Evolutionary conservation across 371 early-diverging fungal species (phyloP).

Genomic region (Syncephalis plumigaleata): DNA sequence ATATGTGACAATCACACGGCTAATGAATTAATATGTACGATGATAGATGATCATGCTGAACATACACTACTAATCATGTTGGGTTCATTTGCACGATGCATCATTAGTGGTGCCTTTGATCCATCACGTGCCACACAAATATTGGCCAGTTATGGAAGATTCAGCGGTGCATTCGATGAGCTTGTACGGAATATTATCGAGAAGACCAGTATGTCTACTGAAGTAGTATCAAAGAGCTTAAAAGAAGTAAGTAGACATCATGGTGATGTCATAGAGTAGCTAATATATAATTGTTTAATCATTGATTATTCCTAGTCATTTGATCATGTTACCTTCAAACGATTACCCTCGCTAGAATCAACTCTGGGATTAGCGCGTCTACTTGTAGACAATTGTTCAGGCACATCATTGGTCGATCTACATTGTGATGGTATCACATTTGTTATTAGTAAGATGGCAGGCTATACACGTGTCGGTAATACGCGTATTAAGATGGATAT

Average conservation of each 20-base stretch:
- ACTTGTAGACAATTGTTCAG: not conserved
- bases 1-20: too few species aligned
- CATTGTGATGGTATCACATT: conserved; percentile 9
- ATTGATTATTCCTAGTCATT: too few species aligned
- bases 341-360: conserved; percentile 8
- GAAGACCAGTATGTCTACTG: conserved; percentile 9
- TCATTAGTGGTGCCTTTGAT: conserved; percentile 17
- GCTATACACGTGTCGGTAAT: not conserved
- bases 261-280: too few species aligned
- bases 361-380: conserved; percentile 4
- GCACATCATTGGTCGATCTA: conserved; percentile 5
- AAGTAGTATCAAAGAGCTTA: too few species aligned
- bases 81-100: conserved; percentile 18
- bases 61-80: conserved; percentile 10
- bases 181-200: conserved; percentile 23
- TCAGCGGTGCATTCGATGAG: conserved; percentile 23
- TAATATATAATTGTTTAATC: conserved; percentile 2
- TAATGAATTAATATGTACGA: too few species aligned
- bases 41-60: conserved; percentile 1
- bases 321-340: not conserved
- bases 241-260: too few species aligned
- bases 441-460: conserved; percentile 8
- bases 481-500: conserved; percentile 2
- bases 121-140: conserved; percentile 15
- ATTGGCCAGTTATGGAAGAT: conserved; percentile 19